phyloP scores from a whole-genome alignment of 2,329 filamentous ascomycete species.

The Alternaria triticimaculans region DNA sequence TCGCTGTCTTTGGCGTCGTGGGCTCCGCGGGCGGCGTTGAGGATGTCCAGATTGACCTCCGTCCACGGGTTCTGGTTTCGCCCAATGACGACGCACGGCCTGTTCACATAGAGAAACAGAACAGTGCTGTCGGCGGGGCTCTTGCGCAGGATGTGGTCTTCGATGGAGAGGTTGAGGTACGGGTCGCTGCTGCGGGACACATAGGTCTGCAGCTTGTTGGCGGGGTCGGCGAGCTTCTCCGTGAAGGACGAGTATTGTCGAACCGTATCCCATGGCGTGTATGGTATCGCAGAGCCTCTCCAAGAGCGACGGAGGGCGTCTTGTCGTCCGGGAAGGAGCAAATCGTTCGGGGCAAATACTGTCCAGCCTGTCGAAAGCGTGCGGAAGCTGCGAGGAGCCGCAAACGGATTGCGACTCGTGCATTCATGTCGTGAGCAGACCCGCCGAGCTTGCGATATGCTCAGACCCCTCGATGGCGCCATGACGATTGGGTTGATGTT shows the following conservation, averaged over 20 bases:
- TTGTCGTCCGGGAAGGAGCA: neutral
- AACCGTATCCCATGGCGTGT: neutral
- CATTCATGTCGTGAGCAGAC: neutral
- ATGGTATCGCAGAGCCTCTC: neutral
- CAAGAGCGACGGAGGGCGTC: neutral
- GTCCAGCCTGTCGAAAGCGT: neutral
- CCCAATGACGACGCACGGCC: constrained; percentile 86
- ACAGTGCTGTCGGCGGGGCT: constrained; percentile 75
- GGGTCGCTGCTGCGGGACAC: constrained; percentile 68
- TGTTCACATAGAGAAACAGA: constrained; percentile 87
- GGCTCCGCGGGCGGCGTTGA: constrained; percentile 54
- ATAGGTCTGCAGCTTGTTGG: constrained; percentile 54
- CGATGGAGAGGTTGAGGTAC: constrained; percentile 90
- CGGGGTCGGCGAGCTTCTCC: constrained; percentile 37
- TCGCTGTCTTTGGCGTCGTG: constrained; percentile 37
- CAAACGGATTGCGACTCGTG: neutral
- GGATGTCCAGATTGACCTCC: constrained; percentile 76
- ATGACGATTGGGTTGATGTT: constrained; percentile 8
- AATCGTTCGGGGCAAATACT: neutral
- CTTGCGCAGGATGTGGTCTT: constrained; percentile 84
- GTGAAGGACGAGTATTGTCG: constrained; percentile 35
- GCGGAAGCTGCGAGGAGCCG: neutral
- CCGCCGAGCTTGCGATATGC: neutral
- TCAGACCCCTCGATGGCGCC: constrained; percentile 26
- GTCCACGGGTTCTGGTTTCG: constrained; percentile 98